Evolutionary conservation across 1,284 basidiomycete genomes (phyloP).

Genomic region (Ceratobasidium sp.): DNA sequence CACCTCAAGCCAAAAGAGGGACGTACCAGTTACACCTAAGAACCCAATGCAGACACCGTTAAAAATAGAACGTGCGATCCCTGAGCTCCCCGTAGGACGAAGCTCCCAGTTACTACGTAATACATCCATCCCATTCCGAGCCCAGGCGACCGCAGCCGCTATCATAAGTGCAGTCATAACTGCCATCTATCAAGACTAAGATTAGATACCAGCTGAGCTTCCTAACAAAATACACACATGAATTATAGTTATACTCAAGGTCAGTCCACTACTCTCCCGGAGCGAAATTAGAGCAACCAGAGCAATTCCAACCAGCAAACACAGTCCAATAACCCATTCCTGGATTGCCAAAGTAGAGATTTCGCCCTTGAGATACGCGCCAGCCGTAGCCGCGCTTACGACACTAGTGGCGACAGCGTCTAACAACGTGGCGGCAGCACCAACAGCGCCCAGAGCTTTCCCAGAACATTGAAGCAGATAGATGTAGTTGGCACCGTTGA

Average conservation of each 20-base stretch:
- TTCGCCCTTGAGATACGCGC: conserved; percentile 72
- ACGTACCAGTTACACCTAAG: conserved; percentile 69
- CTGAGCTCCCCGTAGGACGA: conserved; percentile 50
- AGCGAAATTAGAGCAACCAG: conserved; percentile 67
- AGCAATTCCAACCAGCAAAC: conserved; percentile 65
- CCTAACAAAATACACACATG: conserved; percentile 60
- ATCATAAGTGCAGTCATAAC: conserved; percentile 67
- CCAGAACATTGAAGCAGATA: conserved; percentile 72
- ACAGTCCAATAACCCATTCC: conserved; percentile 59
- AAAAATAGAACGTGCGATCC: conserved; percentile 63
- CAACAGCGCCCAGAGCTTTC: conserved; percentile 67
- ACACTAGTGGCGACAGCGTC: conserved; percentile 73
- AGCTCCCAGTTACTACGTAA: conserved; percentile 66
- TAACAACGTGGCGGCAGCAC: conserved; percentile 69
- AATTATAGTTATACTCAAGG: conserved; percentile 64
- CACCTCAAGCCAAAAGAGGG: background rate
- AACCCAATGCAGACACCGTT: conserved; percentile 73
- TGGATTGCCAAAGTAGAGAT: conserved; percentile 64
- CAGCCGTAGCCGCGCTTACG: conserved; percentile 75
- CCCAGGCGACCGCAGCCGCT: conserved; percentile 64
- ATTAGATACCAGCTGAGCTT: conserved; percentile 1
- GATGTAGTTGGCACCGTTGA: conserved; percentile 74
- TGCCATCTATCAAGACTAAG: conserved; percentile 56
- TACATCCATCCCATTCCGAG: conserved; percentile 59
- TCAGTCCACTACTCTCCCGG: conserved; percentile 68